Evolutionary conservation across 139 green algal genomes (phyloP), one percentile per base, ranked within the genome.

Genomic region (Axilococcus clingmanii): DNA sequence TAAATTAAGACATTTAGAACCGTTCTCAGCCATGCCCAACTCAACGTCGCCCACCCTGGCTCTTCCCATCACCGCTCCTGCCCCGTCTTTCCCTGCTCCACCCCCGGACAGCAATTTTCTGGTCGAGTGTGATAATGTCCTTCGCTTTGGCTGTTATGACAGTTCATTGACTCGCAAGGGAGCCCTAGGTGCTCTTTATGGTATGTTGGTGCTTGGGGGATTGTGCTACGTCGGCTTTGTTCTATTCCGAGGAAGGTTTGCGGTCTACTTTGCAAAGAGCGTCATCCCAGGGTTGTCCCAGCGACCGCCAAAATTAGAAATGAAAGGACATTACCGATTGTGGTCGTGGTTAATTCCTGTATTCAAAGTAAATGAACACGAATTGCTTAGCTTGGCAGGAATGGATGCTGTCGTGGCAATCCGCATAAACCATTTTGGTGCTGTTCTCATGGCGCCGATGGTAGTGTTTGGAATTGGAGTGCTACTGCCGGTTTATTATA

Each of bases 351-450:
- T 78, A 4, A 30, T 33, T 14, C 35, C 42, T 3, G 53, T 67
- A 2, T 28, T 67, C 30, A 64, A 17, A 6, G 49, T 60, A 1
- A 33, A 31, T 3, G 60, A 78, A n/a, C 36, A 15, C 2, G 55
- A 68, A n/a, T 58, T 76, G n/a, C 38, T 78, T 22, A 38, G 40
- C 22, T 65, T 37, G 20, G 44, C 66, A 15, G 69, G 69, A 11
- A 41, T 77, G 17, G 69, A 78, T 47, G 69, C 65, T 0, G 27
- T 78, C 51, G 69, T 76, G 25, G 16, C 59, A 4, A 47, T 74
- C 34, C 50, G 57, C 20, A 11, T 69, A 20, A 32, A 65, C 38
- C 43, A 29, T 20, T 57, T 44, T 33, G 49, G 49, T n/a, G 19
- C 19, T 44, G 28, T n/a, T 9, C 28, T 57, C n/a, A 44, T 57